Evolutionary conservation across 148 eudicot genomes (phyloP).

Genomic region (Persicaria maculosa): DNA sequence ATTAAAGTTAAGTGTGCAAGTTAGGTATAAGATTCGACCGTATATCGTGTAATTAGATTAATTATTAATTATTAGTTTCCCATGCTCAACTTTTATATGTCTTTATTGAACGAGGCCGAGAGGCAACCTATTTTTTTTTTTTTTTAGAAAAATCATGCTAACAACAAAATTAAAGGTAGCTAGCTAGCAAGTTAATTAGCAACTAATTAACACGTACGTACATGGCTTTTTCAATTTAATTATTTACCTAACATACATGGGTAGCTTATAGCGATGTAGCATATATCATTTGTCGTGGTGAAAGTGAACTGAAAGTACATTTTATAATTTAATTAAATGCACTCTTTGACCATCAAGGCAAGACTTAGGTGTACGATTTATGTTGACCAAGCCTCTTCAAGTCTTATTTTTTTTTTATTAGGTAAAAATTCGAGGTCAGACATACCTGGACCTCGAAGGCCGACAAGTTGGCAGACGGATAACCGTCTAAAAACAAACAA

Average conservation of each 20-base stretch:
- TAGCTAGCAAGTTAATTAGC: neutral
- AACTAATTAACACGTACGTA: neutral
- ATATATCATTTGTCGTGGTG: slow-evolving; percentile 3
- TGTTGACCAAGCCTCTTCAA: too few species aligned
- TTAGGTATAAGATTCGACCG: slow-evolving; percentile 1
- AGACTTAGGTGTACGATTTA: too few species aligned
- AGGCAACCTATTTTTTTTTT: neutral
- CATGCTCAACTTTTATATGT: neutral
- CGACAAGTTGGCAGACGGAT: too few species aligned
- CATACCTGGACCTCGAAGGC: too few species aligned
- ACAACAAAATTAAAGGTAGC: neutral
- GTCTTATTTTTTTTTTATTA: too few species aligned
- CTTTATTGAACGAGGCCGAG: neutral
- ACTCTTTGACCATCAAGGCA: too few species aligned
- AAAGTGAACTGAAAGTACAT: slow-evolving; percentile 4
- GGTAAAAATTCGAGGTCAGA: too few species aligned
- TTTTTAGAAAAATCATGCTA: neutral
- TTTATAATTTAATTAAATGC: too few species aligned
- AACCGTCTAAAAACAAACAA: too few species aligned
- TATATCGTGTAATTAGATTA: neutral
- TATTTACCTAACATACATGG: neutral
- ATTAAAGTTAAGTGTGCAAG: neutral
- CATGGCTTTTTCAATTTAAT: neutral
- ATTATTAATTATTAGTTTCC: neutral
- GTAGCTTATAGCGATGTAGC: neutral